phyloP scores from a whole-genome alignment of 352 stramenopile genomes.

The Globisporangium viniferum region DNA sequence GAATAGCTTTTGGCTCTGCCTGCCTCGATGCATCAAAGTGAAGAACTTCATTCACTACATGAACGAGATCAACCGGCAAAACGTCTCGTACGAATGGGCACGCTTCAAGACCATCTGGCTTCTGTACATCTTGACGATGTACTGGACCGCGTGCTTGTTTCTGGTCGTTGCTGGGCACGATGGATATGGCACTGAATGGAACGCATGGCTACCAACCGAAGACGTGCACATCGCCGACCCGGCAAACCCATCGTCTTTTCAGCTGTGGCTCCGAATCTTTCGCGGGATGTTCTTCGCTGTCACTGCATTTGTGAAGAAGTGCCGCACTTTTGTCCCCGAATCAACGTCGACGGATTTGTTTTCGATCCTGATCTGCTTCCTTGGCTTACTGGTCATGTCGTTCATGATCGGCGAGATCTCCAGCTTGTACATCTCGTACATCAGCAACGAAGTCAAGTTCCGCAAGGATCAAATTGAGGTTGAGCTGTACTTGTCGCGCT shows the following conservation, averaged over 20 bases:
- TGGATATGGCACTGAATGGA: constrained; percentile 48
- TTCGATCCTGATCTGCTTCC: constrained; percentile 52
- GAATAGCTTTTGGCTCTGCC: constrained; percentile 34
- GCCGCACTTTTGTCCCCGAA: constrained; percentile 33
- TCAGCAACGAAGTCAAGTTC: constrained; percentile 60
- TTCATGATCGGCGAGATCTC: constrained; percentile 76
- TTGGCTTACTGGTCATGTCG: constrained; percentile 47
- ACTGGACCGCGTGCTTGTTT: constrained; percentile 55
- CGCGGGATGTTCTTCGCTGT: constrained; percentile 51
- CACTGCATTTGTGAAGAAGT: constrained; percentile 64
- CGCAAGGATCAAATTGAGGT: constrained; percentile 61
- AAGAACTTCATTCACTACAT: constrained; percentile 52
- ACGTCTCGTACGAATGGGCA: constrained; percentile 4
- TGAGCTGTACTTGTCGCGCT: constrained; percentile 44
- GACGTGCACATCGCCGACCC: constrained; percentile 32
- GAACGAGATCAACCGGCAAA: constrained; percentile 48
- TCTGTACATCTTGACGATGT: constrained; percentile 58
- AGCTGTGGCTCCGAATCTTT: constrained; percentile 41
- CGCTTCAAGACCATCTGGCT: constrained; percentile 45
- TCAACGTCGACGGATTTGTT: constrained; percentile 38
- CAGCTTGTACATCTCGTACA: constrained; percentile 65
- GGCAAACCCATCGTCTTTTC: constrained; percentile 22
- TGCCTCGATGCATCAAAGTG: constrained; percentile 51
- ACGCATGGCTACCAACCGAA: constrained; percentile 42
- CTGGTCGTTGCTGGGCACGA: constrained; percentile 34